These are phyloP conservation scores for Psilocybe mexicana DNA, from an alignment of 1,284 basidiomycete genomes.

Conservation along the genomic window DNA sequence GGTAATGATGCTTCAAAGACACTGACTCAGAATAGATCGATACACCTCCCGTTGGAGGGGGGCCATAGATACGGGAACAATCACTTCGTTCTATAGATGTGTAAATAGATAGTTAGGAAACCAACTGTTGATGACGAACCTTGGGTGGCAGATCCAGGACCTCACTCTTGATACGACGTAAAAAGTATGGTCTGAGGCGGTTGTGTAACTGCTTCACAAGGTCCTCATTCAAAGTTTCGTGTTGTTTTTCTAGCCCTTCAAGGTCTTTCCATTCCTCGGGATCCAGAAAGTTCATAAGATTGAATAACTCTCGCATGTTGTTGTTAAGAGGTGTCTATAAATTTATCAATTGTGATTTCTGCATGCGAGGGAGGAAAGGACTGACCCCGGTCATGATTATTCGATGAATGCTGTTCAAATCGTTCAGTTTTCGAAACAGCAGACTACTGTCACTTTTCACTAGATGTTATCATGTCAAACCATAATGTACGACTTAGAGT, in stretches of 20 bases:
- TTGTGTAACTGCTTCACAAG: slow-evolving; percentile 78
- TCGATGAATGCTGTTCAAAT: slow-evolving; percentile 78
- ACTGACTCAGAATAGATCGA: slow-evolving; percentile 75
- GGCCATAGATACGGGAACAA: slow-evolving; percentile 90
- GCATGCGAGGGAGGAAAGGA: not conserved
- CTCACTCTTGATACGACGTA: slow-evolving; percentile 91
- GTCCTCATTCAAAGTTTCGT: slow-evolving; percentile 77
- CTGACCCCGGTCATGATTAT: slow-evolving; percentile 88
- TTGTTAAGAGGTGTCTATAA: slow-evolving; percentile 92
- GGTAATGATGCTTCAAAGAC: slow-evolving; percentile 15
- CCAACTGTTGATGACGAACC: slow-evolving; percentile 41
- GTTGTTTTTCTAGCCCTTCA: slow-evolving; percentile 67
- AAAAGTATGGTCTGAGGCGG: slow-evolving; percentile 85
- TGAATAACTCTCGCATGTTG: slow-evolving; percentile 93
- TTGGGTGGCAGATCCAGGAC: slow-evolving; percentile 92
- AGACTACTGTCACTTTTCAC: slow-evolving; percentile 83
- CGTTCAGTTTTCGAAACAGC: slow-evolving; percentile 82
- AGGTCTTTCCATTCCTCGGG: slow-evolving; percentile 75
- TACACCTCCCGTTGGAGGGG: slow-evolving; percentile 90
- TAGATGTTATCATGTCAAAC: slow-evolving; percentile 28
- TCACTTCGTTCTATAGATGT: slow-evolving; percentile 72
- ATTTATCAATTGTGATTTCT: not conserved
- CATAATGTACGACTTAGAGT: not conserved
- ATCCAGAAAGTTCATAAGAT: slow-evolving; percentile 93
- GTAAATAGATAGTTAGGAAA: not conserved